Conservation (phyloP, 1,284 basidiomycete species). For the Leccinum angustisporum region DNA sequence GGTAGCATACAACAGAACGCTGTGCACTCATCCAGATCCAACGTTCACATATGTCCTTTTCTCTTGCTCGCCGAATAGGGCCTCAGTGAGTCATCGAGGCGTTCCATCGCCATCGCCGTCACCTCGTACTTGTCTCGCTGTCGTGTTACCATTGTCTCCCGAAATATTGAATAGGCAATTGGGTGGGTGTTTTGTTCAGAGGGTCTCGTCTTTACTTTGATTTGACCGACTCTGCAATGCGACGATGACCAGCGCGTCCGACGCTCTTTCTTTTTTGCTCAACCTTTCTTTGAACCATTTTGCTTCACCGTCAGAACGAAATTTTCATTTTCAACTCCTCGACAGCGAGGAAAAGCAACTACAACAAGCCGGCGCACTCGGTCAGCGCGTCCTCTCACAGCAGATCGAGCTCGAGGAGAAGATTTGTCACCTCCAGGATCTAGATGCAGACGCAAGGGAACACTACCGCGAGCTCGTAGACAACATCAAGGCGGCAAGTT, state of each 20-base stretch:
- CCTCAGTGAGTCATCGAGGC: no score
- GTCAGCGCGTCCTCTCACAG: slow-evolving; percentile 87
- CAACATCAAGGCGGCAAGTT: slow-evolving; percentile 50
- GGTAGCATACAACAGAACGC: background rate
- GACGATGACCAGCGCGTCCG: slow-evolving; percentile 34
- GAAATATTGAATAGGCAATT: background rate
- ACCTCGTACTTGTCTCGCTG: no score
- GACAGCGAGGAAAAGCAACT: slow-evolving; percentile 89
- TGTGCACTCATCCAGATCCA: background rate
- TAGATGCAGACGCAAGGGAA: slow-evolving; percentile 66
- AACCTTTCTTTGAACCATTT: slow-evolving; percentile 31
- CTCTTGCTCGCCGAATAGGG: no score
- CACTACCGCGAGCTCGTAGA: slow-evolving; percentile 78
- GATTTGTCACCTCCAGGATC: slow-evolving; percentile 76
- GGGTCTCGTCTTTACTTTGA: background rate
- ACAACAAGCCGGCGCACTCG: slow-evolving; percentile 85
- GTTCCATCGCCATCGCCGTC: no score
- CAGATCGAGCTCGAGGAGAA: slow-evolving; percentile 89
- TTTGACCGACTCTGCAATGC: slow-evolving; percentile 4
- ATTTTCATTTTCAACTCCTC: slow-evolving; percentile 78
- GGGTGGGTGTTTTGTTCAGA: slow-evolving; percentile 13
- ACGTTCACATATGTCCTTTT: slow-evolving; percentile 5
- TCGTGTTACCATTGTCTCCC: no score
- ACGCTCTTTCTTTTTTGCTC: slow-evolving; percentile 26
- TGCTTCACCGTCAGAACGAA: slow-evolving; percentile 64